These are phyloP conservation scores for Malassezia globosa DNA, from an alignment of 1,284 basidiomycete species.

Conservation along the genomic window DNA sequence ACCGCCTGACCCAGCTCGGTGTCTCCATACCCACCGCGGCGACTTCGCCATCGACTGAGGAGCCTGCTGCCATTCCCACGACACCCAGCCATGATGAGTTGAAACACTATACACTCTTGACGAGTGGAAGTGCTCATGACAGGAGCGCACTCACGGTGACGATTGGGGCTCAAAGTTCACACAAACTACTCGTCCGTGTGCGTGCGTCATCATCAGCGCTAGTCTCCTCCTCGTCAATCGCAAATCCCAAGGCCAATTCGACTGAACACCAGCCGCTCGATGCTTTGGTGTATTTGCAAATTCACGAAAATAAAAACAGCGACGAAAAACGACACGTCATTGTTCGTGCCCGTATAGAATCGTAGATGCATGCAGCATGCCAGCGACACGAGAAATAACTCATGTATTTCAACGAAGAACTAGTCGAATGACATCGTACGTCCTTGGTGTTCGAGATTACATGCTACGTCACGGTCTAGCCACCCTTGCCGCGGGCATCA, in stretches of 20 bases:
- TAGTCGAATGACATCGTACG: too few species aligned
- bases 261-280: conserved; percentile 15
- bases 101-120: conserved; percentile 23
- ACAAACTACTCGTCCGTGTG: conserved; percentile 36
- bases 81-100: conserved; percentile 1
- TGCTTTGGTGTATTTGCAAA: conserved; percentile 25
- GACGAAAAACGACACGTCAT: conserved; percentile 39
- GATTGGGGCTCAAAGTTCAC: conserved; percentile 31
- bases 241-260: too few species aligned
- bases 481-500: not conserved
- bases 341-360: conserved; percentile 24
- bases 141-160: conserved; percentile 28
- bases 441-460: too few species aligned
- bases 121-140: conserved; percentile 1
- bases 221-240: too few species aligned
- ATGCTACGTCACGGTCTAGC: too few species aligned
- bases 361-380: conserved; percentile 12
- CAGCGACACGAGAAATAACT: not conserved
- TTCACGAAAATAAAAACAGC: conserved; percentile 45
- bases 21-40: conserved; percentile 29
- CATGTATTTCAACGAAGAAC: too few species aligned
- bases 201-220: conserved; percentile 21
- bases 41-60: not conserved
- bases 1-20: conserved; percentile 49
- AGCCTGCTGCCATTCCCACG: not conserved